phyloP scores from a whole-genome alignment of 2,329 filamentous ascomycete species.

The Sarocladiaceae sp. region DNA sequence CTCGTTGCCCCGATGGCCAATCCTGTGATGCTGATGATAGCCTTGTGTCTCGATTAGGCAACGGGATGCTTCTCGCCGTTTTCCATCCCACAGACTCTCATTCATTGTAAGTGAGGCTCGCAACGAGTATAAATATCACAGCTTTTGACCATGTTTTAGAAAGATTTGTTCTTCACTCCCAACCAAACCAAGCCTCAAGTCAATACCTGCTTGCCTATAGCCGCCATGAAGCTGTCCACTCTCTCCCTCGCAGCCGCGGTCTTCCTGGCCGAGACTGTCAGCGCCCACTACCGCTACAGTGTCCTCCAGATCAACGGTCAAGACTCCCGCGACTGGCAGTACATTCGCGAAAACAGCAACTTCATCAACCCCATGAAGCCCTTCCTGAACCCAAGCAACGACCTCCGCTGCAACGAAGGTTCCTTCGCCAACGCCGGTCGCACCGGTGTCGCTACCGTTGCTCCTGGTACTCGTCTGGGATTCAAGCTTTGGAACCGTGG shows the following conservation, averaged over 20 bases:
- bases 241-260: neutral
- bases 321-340: neutral
- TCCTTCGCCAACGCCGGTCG: conserved; percentile 19
- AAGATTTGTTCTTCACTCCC: too few relatives aligned
- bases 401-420: conserved; percentile 40
- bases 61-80: too few relatives aligned
- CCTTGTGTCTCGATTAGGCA: too few relatives aligned
- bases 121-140: too few relatives aligned
- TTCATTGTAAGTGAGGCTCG: too few relatives aligned
- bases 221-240: neutral
- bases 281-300: neutral
- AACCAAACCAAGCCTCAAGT: neutral
- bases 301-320: neutral
- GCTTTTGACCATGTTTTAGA: too few relatives aligned
- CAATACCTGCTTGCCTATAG: neutral
- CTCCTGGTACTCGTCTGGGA: conserved; percentile 43
- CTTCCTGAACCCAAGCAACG: conserved; percentile 19
- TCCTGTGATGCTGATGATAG: too few relatives aligned
- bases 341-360: neutral
- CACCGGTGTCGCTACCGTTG: conserved; percentile 33
- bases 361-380: conserved; percentile 6
- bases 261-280: neutral
- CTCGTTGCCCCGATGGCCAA: too few relatives aligned
- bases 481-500: conserved; percentile 46
- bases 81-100: too few relatives aligned